Evolutionary conservation across 495 filamentous ascomycete genomes (phyloP), one percentile per base, ranked within the genome.

Genomic region (Mycothermus thermophilus): DNA sequence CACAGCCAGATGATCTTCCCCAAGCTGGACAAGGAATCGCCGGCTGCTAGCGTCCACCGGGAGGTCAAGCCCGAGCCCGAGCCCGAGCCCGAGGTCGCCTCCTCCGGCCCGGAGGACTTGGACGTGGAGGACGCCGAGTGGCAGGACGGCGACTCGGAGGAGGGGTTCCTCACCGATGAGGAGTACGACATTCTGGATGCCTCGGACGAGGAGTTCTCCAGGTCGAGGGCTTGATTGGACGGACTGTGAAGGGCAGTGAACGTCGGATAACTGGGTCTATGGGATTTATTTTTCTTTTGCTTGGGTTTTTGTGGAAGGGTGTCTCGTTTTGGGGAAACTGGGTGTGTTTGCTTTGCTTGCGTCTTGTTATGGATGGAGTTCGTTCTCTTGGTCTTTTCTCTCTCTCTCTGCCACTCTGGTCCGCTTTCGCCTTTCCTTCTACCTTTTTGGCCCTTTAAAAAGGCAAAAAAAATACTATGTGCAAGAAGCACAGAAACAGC

Each of bases 101-200:
- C 40, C 31, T 58, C 57, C 27, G 72, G 76, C 34, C 47, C 78
- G 8, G 80, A 84, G 23, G 68, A 81, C 31, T 80, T 83, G 47
- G 68, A 67, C 33, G 69, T 58, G 37, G 64, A 67, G 38, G 65
- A 62, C 28, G 66, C 59, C 29, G 72, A 72, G 29, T 79, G 77
- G 51, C 63, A 63, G 27, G 82, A 82, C 27, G 69, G 71, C 9
- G 66, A 60, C 19, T 67, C 62, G 6, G 70, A 69, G 27, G 62
- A 67, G 33, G 80, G 75, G 6, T 94, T 92, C 67, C 57, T 92
- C 59, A 95, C 92, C 9, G 90, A 97, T 44, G 90, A 96, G 47
- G 90, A 97, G 62, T 97, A 94, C 47, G 90, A 97, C 43, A 79
- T 96, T 41, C 77, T 96, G 18, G 83, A 93, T 62, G 92, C 86